These are phyloP conservation scores for Monosporascus sp. DNA, from an alignment of 2,329 filamentous ascomycete species.

Conservation along the genomic window DNA sequence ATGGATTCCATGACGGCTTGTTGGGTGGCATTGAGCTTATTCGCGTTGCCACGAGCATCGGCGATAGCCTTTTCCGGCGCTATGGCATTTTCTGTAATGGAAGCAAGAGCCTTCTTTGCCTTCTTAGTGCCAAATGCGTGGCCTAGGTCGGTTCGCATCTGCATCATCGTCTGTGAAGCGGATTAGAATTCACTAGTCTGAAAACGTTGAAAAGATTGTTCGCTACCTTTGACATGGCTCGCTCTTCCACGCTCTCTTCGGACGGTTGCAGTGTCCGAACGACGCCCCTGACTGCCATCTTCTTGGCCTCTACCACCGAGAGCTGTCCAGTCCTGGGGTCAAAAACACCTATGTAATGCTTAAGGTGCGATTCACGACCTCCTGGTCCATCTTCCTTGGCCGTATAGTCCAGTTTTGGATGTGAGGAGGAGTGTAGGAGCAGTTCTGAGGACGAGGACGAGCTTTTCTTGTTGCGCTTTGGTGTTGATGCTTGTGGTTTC, in stretches of 20 bases:
- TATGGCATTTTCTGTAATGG: slow-evolving; percentile 64
- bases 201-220: not conserved
- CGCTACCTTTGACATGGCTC: slow-evolving; percentile 30
- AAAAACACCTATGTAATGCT: slow-evolving; percentile 61
- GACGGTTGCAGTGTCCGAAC: slow-evolving; percentile 51
- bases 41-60: slow-evolving; percentile 28
- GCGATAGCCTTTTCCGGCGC: slow-evolving; percentile 54
- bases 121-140: slow-evolving; percentile 82
- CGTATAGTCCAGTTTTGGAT: slow-evolving; percentile 55
- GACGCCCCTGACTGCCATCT: slow-evolving; percentile 54
- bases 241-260: slow-evolving; percentile 38
- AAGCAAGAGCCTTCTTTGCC: slow-evolving; percentile 67
- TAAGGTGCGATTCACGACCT: slow-evolving; percentile 40
- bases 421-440: slow-evolving; percentile 51
- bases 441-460: slow-evolving; percentile 39
- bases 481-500: slow-evolving; percentile 29
- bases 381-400: slow-evolving; percentile 46
- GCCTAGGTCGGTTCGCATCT: slow-evolving; percentile 64
- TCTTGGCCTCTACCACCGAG: slow-evolving; percentile 58
- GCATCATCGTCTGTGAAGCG: slow-evolving; percentile 45
- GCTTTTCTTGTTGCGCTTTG: slow-evolving; percentile 37
- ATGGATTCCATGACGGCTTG: slow-evolving; percentile 60
- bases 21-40: slow-evolving; percentile 50
- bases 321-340: slow-evolving; percentile 56
- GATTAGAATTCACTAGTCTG: slow-evolving; percentile 15